Evolutionary conservation across 2,329 filamentous ascomycete genomes (phyloP), one percentile per base, ranked within the genome.

Genomic region (Colletotrichum somersetense): DNA sequence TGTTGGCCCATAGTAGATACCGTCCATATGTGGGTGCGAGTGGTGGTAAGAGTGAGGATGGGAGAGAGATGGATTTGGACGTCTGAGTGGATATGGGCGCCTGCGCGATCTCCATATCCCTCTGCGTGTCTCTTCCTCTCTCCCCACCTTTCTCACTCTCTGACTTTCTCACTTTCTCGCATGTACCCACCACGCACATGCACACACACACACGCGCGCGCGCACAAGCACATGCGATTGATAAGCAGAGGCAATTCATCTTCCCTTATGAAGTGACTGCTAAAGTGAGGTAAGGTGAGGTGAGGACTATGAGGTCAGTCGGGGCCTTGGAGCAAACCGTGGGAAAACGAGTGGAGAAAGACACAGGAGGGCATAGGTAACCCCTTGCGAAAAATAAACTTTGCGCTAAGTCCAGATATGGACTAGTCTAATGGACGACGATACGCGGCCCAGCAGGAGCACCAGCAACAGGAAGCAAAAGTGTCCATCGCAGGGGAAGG

Each of bases 371-470:
- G 35, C 40, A 26, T 52, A n/a, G 46, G 38, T 66, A 30, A 20
- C 56, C 44, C 38, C 55, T 44, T 56, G 44, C 58, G 42, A 58
- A 33, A 71, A 72, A 68, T 72, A 72, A 68, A 68, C 65, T 72
- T 72, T 72, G 38, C 52, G 58, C 69, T 64, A 72, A 30, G 3
- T 35, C 44, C 14, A 0, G 33, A 30, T 46, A 11, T 5, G 52
- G 18, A 10, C 8, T 68, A 68, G 69, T 14, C 14, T 33, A 3
- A 20, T 72, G 52, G 65, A 7, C 20, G 44, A 53, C 69, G 57
- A 72, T 72, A 72, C 69, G 65, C 69, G 64, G 69, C 65, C 69
- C 65, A 71, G 52, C 65, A 59, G 38, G 20, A 53, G 48, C 59
- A 42, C n/a, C 61, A 52, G 16, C 46, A 62, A n/a, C 35, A 40